phyloP scores from a whole-genome alignment of 2,329 filamentous ascomycete genomes.

The Monilinia vaccinii-corymbosi region DNA sequence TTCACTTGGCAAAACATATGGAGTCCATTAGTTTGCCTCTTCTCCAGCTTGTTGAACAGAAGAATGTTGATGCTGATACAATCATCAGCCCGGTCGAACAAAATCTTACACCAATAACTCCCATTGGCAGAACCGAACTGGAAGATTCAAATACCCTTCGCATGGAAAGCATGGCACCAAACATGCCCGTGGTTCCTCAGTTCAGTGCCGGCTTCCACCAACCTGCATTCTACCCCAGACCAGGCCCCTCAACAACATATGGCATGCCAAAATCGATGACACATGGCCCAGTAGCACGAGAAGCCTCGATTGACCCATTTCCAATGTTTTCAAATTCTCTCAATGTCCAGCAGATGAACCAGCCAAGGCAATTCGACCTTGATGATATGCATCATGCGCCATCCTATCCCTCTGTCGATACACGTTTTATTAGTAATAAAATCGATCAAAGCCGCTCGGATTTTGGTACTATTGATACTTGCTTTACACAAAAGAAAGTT shows the following conservation, averaged over 20 bases:
- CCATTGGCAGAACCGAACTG: constrained; percentile 19
- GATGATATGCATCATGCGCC: constrained; percentile 14
- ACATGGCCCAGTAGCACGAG: constrained; percentile 15
- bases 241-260: constrained; percentile 14
- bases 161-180: constrained; percentile 22
- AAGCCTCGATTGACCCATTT: constrained; percentile 15
- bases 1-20: constrained; percentile 93
- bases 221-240: constrained; percentile 16
- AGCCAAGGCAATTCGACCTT: constrained; percentile 16
- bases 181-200: constrained; percentile 15
- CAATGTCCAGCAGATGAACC: constrained; percentile 16
- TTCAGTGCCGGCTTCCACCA: constrained; percentile 20
- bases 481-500: constrained; percentile 18
- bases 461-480: constrained; percentile 15
- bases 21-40: constrained; percentile 82
- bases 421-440: constrained; percentile 17
- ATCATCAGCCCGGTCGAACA: constrained; percentile 57
- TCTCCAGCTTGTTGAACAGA: constrained; percentile 47
- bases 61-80: constrained; percentile 48
- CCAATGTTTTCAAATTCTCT: constrained; percentile 17
- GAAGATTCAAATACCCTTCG: constrained; percentile 24
- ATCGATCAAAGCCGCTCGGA: constrained; percentile 14
- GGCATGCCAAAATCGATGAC: constrained; percentile 16
- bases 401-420: constrained; percentile 16
- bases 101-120: constrained; percentile 25